Evolutionary conservation across 352 stramenopile genomes (phyloP), one percentile per base, ranked within the genome.

Genomic region (Albugo laibachii): DNA sequence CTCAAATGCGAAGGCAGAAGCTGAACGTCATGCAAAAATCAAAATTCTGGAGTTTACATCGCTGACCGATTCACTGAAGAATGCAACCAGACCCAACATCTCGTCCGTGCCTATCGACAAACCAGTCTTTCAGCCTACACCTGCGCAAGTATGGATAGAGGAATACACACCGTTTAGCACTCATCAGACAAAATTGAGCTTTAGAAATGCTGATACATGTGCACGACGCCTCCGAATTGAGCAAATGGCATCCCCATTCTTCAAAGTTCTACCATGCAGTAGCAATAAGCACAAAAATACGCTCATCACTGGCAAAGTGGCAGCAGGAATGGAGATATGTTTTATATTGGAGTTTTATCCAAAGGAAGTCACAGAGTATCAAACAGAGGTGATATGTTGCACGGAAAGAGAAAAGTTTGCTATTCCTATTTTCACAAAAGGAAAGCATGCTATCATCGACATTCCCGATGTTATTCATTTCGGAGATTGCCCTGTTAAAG

Each of bases 331-430:
- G 84, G 84, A 97, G 45, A 61, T 94, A 15, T 65, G 54, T 48
- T 97, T 94, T 57, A 50, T 69, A 34, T 69, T 97, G 13, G 86
- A 83, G 36, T 97, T 97, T 53, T 69, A 63, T 12, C 84, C 87
- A 1, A 81, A 95, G 45, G 84, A 95, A 50, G 56, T 93, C 41
- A 65, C 59, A 5, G 82, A 96, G 20, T 93, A 97, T 50, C 57
- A 67, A 0, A 49, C 85, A 13, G 87, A 96, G 20, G 66, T 97
- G 31, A 66, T 97, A n/a, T 95, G 84, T 54, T 76, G 66, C 47
- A 97, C 92, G 0, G 89, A 97, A 56, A 68, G 91, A 14, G 89
- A 97, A 58, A 89, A 86, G n/a, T 97, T 97, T 49, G 36, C 94
- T 24, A 59, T 97, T 5, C 87, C 89, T 13, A 61, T 97, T 20